A percentile compares a stretch with the other conserved stretches of the same genome.
These are phyloP conservation scores for Yamadazyma takamatsuzukensis DNA, from an alignment of 805 yeast genomes.

Conservation along the genomic window DNA sequence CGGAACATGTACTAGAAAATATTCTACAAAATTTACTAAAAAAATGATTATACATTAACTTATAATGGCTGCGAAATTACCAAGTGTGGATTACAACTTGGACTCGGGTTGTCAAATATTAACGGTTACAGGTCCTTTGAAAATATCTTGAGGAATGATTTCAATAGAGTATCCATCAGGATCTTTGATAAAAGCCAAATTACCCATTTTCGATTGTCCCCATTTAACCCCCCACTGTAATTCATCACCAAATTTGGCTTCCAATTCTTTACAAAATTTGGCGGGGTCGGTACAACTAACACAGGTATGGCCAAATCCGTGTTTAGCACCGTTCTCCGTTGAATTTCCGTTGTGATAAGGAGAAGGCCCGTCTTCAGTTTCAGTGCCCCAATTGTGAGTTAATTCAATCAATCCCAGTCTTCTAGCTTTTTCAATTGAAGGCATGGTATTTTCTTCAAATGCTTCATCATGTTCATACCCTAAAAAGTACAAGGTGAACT, in stretches of 20 bases:
- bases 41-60: too few species aligned
- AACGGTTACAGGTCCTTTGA: too few species aligned
- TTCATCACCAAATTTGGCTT: constrained; percentile 34
- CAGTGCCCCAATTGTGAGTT: constrained; percentile 97
- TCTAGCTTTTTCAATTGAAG: constrained; percentile 26
- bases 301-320: constrained; percentile 87
- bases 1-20: too few species aligned
- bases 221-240: constrained; percentile 57
- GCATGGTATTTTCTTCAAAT: constrained; percentile 37
- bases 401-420: constrained; percentile 75
- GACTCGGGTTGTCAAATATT: too few species aligned
- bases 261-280: constrained; percentile 51
- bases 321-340: constrained; percentile 50
- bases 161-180: constrained; percentile 91
- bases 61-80: too few species aligned
- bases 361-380: constrained; percentile 67
- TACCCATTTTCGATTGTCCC: constrained; percentile 52
- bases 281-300: constrained; percentile 64
- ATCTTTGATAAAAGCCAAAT: constrained; percentile 72
- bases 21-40: too few species aligned
- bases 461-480: constrained; percentile 57
- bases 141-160: constrained; percentile 27
- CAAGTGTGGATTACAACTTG: too few species aligned
- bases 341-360: constrained; percentile 79
- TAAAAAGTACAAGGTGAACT: constrained; percentile 82